phyloP scores from a whole-genome alignment of 495 filamentous ascomycete genomes.

The Friedmanniomyces endolithicus region DNA sequence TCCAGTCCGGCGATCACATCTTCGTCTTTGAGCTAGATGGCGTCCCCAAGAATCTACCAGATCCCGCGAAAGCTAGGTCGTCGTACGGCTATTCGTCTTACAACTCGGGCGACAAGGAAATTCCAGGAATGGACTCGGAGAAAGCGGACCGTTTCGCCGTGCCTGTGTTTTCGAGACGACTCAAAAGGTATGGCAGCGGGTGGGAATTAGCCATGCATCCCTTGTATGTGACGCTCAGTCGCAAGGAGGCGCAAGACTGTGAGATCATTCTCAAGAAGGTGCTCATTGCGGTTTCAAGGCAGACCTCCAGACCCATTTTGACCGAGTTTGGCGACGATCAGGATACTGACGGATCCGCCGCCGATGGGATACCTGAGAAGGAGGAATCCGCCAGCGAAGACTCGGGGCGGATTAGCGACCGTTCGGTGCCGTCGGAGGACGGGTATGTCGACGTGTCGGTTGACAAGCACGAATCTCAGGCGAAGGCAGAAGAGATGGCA shows the following conservation, averaged over 20 bases:
- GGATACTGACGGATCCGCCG: not conserved
- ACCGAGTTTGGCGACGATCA: conserved; percentile 31
- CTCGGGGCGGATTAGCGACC: conserved; percentile 44
- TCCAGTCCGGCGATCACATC: conserved; percentile 49
- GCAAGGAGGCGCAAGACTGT: conserved; percentile 49
- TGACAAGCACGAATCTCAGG: not conserved
- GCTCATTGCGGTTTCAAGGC: conserved; percentile 40
- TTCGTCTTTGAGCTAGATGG: conserved; percentile 71
- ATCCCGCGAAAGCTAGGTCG: conserved; percentile 35
- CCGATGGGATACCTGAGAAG: conserved; percentile 35
- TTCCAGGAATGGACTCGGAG: conserved; percentile 47
- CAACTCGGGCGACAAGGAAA: conserved; percentile 45
- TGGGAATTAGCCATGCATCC: conserved; percentile 41
- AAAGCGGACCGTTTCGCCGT: conserved; percentile 61
- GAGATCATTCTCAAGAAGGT: conserved; percentile 52
- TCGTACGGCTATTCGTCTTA: conserved; percentile 33
- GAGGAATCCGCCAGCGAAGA: conserved; percentile 42
- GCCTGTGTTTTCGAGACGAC: conserved; percentile 58
- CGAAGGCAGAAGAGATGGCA: not conserved
- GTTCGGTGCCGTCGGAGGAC: conserved; percentile 78
- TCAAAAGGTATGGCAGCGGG: conserved; percentile 3
- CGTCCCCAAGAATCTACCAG: conserved; percentile 61
- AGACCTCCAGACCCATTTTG: conserved; percentile 53
- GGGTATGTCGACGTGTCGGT: conserved; percentile 84
- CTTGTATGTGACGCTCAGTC: conserved; percentile 46